Evolutionary conservation across 176 grass and related monocot species (phyloP).

Genomic region (Paspalum vaginatum): DNA sequence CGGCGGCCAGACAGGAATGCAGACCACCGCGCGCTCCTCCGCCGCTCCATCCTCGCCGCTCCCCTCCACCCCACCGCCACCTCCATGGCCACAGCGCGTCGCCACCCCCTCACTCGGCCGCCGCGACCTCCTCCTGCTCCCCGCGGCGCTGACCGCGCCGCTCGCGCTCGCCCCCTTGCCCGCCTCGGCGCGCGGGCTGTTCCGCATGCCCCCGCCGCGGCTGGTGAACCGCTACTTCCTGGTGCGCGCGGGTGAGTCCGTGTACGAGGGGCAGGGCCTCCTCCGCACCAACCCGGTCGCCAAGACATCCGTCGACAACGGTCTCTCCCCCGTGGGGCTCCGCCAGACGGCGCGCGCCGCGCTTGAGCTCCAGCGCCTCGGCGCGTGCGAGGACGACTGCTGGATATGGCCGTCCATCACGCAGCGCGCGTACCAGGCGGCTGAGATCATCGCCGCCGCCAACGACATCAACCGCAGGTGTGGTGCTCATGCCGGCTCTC

Average conservation of each 20-base stretch:
- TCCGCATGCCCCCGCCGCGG: constrained; percentile 81
- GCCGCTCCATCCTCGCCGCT: constrained; percentile 23
- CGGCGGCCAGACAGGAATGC: constrained; percentile 20
- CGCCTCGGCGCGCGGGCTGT: constrained; percentile 73
- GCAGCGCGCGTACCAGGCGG: constrained; percentile 88
- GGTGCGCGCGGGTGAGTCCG: constrained; percentile 83
- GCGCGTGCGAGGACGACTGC: constrained; percentile 88
- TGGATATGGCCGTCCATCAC: constrained; percentile 99
- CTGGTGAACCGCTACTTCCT: constrained; percentile 91
- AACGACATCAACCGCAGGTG: constrained; percentile 75
- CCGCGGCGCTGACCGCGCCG: constrained; percentile 41
- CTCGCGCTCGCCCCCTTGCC: constrained; percentile 31
- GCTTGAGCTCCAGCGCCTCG: constrained; percentile 74
- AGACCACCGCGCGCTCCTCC: constrained; percentile 8
- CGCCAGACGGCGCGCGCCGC: constrained; percentile 73
- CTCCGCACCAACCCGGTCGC: constrained; percentile 82
- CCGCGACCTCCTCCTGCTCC: constrained; percentile 57
- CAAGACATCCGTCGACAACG: constrained; percentile 92
- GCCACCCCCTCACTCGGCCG: constrained; percentile 17
- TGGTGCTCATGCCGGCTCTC: background rate
- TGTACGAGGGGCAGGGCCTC: constrained; percentile 74
- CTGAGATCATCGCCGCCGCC: constrained; percentile 85
- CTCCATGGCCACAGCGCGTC: background rate
- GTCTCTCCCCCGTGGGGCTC: constrained; percentile 73
- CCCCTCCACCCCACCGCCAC: background rate